Base-by-base conservation (phyloP, 108 stramenopile genomes). In the Nannochloropsis oceanica region DNA sequence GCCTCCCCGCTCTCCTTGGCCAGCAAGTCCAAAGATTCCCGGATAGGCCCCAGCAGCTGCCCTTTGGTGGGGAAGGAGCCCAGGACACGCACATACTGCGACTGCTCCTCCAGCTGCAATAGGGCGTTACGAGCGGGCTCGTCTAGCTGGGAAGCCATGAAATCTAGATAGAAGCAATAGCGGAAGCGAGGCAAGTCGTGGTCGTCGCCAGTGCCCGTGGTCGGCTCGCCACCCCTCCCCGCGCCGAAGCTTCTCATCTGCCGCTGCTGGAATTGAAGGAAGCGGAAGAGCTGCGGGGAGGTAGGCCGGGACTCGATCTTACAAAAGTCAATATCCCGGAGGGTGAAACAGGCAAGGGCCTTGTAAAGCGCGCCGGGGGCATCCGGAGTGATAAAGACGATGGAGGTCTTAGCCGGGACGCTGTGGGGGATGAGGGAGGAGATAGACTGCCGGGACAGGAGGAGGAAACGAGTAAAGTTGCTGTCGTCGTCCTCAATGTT, bases 381-480 rank as follows among this genome's bases (percentile, higher is more conserved):
- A 86, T 98, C 95, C 24, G 95, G 93, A 25, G 97, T 87, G 12
- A 96, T 96, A 90, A 99, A 99, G 44, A 98, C 96, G 84, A 99
- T 85, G 26, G 94, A 94, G 12, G 97, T 99, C 87, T 97, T 92
- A 44, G 87, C 79, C 22, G 85, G 85, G n/a, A 87, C 43, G 43
- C 20, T 81, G 14, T 88, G 89, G 25, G 88, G 42, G 26, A 90
- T 43, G 44, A 84, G 82, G 14, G 43, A 73, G 59, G 59, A 73
- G 9, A 95, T 95, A 18, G 94, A 94, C 83, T 92, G 90, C 13
- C 96, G 89, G 14, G 92, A 94, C 84, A 99, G 86, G 27, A 99
- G 86, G 43, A 98, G 89, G 90, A 99, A 99, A 43, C 98, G 93
- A 9, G 98, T 99, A 90, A 97, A 99, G 90, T 99, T 97, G 81